A percentile compares a stretch with the other conserved stretches of the same genome.
phyloP scores from a whole-genome alignment of 2,329 filamentous ascomycete species.

The Paraphaeosphaeria minitans region DNA sequence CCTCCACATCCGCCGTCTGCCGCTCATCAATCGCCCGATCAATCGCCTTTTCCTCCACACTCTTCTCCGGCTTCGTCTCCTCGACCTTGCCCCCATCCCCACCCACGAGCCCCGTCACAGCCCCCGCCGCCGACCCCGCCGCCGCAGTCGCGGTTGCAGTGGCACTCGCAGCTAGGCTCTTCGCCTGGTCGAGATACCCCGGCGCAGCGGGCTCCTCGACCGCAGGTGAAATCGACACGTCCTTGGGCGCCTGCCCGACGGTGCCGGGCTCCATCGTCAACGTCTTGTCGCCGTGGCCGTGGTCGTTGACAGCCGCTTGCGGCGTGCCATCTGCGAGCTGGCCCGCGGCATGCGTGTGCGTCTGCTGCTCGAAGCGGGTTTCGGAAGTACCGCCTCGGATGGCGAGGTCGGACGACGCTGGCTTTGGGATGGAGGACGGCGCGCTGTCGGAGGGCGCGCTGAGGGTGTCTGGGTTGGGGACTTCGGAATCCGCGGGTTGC shows the following conservation, averaged over 20 bases:
- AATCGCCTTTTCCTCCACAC: slow-evolving; percentile 35
- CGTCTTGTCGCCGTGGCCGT: slow-evolving; percentile 53
- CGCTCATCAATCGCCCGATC: slow-evolving; percentile 39
- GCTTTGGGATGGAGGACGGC: slow-evolving; percentile 19
- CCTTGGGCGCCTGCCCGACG: slow-evolving; percentile 56
- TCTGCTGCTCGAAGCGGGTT: slow-evolving; percentile 50
- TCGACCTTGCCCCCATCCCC: slow-evolving; percentile 30
- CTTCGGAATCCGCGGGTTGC: slow-evolving; percentile 40
- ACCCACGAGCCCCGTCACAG: slow-evolving; percentile 27
- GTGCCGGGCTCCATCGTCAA: slow-evolving; percentile 55
- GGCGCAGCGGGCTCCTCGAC: slow-evolving; percentile 41
- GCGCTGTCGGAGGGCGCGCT: slow-evolving; percentile 29
- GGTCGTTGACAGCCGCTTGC: slow-evolving; percentile 43
- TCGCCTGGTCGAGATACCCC: slow-evolving; percentile 51
- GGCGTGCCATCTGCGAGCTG: slow-evolving; percentile 52
- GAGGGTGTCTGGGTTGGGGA: slow-evolving; percentile 20
- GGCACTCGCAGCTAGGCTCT: slow-evolving; percentile 42
- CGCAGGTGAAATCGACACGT: slow-evolving; percentile 42
- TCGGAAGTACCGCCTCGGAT: slow-evolving; percentile 50
- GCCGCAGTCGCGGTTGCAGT: slow-evolving; percentile 34
- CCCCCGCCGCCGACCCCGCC: slow-evolving; percentile 36
- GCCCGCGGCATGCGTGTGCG: slow-evolving; percentile 51
- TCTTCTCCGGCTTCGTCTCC: slow-evolving; percentile 28
- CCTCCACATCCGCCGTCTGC: slow-evolving; percentile 37
- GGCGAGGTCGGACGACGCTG: slow-evolving; percentile 26